Base-by-base conservation (phyloP, 2,329 filamentous ascomycete species). In the Samsoniella hepiali region DNA sequence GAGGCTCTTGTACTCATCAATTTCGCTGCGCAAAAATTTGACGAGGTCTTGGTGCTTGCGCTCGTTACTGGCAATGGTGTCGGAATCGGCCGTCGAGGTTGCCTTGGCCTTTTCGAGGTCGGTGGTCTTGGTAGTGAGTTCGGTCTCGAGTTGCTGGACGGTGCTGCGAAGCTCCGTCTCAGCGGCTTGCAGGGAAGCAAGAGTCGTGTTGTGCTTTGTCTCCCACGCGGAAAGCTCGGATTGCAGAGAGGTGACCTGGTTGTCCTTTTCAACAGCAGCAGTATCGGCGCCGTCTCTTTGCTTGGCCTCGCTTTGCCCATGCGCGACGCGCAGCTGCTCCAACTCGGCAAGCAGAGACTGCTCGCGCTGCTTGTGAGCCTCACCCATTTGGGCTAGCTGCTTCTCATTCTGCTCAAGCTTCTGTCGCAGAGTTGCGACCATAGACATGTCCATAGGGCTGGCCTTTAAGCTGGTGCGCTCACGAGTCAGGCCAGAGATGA, bases 401-500 rank as follows among this genome's bases (percentile, higher is more conserved):
- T 85, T 89, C 75, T 98, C 93, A 69, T 89, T 96, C 74, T 92
- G 88, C 72, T 93, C 86, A 5, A 99, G 84, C 75, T 97, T 93
- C 66, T 96, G 91, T 64, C 91, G 90, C 79, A 99, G 86, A 17
- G 88, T 89, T 5, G 91, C 90, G 38, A 98, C 89, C 67, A 97
- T 88, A 0, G 91, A 93, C 73, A 97, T 96, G 72, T 99, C 95
- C 72, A 97, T 88, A 8, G 93, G 90, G 31, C 90, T 90, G 2
- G 74, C 84, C 73, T 94, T 92, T 78, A 97, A 83, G 77, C 93
- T 97, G 3, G 92, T 94, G 64, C 96, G 84, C 76, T 99, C 96
- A 61, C 95, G 89, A 3, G 95, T 96, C 67, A 99, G 82, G 7
- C 95, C 95, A 36, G 92, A 91, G 69, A 99, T 98, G 72, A 99